phyloP scores from a whole-genome alignment of 345 rosid genomes.

The Populus pruinosa region DNA sequence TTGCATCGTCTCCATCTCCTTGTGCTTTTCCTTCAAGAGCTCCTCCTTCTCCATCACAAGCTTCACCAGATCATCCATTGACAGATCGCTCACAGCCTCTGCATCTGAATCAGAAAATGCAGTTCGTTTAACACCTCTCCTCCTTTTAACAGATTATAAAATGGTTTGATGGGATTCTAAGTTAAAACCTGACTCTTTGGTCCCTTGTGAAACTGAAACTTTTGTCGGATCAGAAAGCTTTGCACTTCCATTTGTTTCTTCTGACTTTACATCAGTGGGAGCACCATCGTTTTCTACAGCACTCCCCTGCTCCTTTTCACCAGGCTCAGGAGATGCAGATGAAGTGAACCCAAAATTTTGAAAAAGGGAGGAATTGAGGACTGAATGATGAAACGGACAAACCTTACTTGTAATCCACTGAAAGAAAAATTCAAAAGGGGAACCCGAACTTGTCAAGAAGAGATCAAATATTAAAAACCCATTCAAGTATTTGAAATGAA shows the following conservation, averaged over 20 bases:
- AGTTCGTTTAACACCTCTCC: slow-evolving; percentile 42
- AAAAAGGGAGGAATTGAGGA: slow-evolving; percentile 28
- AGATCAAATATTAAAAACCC: not conserved
- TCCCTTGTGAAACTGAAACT: slow-evolving; percentile 19
- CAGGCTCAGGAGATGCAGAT: slow-evolving; percentile 58
- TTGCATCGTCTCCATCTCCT: slow-evolving; percentile 61
- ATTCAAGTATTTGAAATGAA: not conserved
- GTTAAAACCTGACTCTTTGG: slow-evolving; percentile 40
- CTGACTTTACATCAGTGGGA: slow-evolving; percentile 16
- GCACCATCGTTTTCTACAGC: slow-evolving; percentile 18
- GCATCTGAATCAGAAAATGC: slow-evolving; percentile 62
- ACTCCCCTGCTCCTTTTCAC: slow-evolving; percentile 39
- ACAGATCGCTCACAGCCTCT: slow-evolving; percentile 54
- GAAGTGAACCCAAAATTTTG: slow-evolving; percentile 58
- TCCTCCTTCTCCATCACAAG: slow-evolving; percentile 75
- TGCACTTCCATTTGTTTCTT: slow-evolving; percentile 29
- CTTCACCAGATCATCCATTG: slow-evolving; percentile 69
- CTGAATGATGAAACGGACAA: slow-evolving; percentile 38
- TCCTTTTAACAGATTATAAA: slow-evolving; percentile 29
- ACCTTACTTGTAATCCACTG: slow-evolving; percentile 49
- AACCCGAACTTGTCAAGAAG: not conserved
- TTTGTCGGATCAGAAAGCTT: slow-evolving; percentile 16
- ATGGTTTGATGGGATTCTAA: slow-evolving; percentile 25
- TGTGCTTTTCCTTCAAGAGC: slow-evolving; percentile 58
- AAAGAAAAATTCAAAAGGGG: not conserved